Evolutionary conservation across 2,329 filamentous ascomycete genomes (phyloP), one percentile per base, ranked within the genome.

Genomic region (Monosporascus sp.): DNA sequence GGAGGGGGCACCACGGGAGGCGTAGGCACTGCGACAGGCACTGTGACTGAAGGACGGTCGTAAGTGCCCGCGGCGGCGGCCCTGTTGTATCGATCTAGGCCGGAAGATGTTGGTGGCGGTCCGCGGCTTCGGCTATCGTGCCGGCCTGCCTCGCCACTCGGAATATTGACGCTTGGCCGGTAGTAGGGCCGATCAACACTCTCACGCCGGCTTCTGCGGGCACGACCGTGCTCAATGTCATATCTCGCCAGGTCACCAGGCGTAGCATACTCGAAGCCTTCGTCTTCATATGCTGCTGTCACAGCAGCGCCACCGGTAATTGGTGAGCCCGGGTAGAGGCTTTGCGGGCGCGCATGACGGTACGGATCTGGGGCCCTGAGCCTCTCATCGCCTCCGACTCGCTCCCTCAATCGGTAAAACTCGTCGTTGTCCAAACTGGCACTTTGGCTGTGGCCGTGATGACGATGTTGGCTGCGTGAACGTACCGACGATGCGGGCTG

Each of bases 81-180:
- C 53, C 80, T 74, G 60, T 81, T 81, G 58, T 89, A 81, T 69
- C 83, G 88, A 61, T 90, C 87, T 58, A 91, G 83, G 0, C 85
- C 87, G 60, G 86, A 77, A 3, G 84, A 88, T 5, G 85, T 82
- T 5, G 86, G 86, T 9, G 88, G 88, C 2, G 87, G 87, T 0
- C 80, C 77, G 34, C 79, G 67, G 27, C 56, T 61, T 38, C 70
- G 67, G n/a, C 66, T 59, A 49, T 73, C 74, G 55, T 76, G 78
- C 27, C 76, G 76, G 50, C 65, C 67, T 20, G 75, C 57, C 52
- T 82, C 80, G 24, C 76, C 76, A 55, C 73, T 76, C 56, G 79
- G 69, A 57, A 68, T 61, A 48, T 76, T 81, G 54, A 82, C 72
- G 44, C 72, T 78, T n/a, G 81, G 81, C 2, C 81, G 77, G 57